Evolutionary conservation across 306 rosid genomes (phyloP).

Genomic region (Vigna angularis): DNA sequence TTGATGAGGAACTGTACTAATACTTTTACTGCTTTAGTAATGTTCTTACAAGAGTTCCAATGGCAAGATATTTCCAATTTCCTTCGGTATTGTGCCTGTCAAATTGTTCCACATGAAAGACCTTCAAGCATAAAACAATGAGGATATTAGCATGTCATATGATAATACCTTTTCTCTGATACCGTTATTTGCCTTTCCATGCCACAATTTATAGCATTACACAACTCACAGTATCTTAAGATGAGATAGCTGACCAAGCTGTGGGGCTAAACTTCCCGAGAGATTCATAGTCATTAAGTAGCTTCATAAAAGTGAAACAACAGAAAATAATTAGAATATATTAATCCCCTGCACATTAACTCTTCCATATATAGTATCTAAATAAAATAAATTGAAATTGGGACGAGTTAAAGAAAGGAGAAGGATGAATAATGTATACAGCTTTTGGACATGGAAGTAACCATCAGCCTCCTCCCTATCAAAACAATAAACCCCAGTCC

Average conservation of each 20-base stretch:
- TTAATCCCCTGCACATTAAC: background rate
- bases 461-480: conserved; percentile 39
- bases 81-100: conserved; percentile 75
- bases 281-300: conserved; percentile 64
- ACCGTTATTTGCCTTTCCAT: background rate
- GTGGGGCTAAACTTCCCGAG: conserved; percentile 72
- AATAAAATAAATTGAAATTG: background rate
- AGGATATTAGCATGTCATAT: conserved; percentile 42
- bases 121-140: conserved; percentile 55
- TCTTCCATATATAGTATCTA: background rate
- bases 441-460: conserved; percentile 62
- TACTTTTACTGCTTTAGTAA: conserved; percentile 33
- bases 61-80: conserved; percentile 65
- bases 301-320: conserved; percentile 54
- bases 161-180: conserved; percentile 21
- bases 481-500: conserved; percentile 74
- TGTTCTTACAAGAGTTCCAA: conserved; percentile 77
- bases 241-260: conserved; percentile 69
- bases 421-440: conserved; percentile 55
- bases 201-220: conserved; percentile 29
- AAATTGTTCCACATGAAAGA: conserved; percentile 88
- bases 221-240: conserved; percentile 73
- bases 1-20: conserved; percentile 35
- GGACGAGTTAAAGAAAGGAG: conserved; percentile 4
- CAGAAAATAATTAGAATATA: conserved; percentile 15